Percentiles rank a stretch among this genome's conserved stretches.
Evolutionary conservation across 1,284 basidiomycete species (phyloP).

Genomic region (Moesziomyces parantarcticus): DNA sequence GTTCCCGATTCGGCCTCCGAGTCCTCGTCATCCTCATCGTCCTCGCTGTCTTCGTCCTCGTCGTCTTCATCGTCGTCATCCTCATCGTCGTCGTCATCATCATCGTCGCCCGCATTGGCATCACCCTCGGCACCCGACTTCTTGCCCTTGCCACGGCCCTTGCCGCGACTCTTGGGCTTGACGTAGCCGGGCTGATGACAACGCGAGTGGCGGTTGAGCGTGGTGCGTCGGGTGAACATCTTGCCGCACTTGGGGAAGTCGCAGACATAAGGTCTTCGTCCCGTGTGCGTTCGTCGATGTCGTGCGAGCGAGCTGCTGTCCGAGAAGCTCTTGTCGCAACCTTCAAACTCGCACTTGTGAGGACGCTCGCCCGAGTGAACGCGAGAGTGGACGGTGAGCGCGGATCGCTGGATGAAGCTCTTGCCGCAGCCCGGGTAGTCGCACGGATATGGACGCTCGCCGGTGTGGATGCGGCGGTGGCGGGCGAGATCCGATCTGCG

Average conservation of each 20-base stretch:
- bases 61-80: constrained; percentile 58
- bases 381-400: constrained; percentile 83
- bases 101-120: constrained; percentile 16
- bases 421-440: constrained; percentile 71
- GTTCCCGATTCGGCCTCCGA: constrained; percentile 35
- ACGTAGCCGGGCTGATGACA: constrained; percentile 60
- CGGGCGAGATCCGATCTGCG: constrained; percentile 64
- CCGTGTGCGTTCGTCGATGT: constrained; percentile 79
- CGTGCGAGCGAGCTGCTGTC: constrained; percentile 74
- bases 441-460: constrained; percentile 80
- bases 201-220: constrained; percentile 65
- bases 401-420: constrained; percentile 69
- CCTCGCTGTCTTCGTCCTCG: constrained; percentile 42
- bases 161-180: constrained; percentile 54
- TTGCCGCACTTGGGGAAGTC: constrained; percentile 63
- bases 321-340: constrained; percentile 74
- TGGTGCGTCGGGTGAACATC: constrained; percentile 67
- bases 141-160: constrained; percentile 47
- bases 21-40: constrained; percentile 23
- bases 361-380: constrained; percentile 91
- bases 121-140: constrained; percentile 39
- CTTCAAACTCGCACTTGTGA: constrained; percentile 76
- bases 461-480: constrained; percentile 87
- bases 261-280: constrained; percentile 69
- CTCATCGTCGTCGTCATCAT: constrained; percentile 44